These are phyloP conservation scores for Aspergillus felis DNA, from an alignment of 2,329 filamentous ascomycete species.

Conservation along the genomic window DNA sequence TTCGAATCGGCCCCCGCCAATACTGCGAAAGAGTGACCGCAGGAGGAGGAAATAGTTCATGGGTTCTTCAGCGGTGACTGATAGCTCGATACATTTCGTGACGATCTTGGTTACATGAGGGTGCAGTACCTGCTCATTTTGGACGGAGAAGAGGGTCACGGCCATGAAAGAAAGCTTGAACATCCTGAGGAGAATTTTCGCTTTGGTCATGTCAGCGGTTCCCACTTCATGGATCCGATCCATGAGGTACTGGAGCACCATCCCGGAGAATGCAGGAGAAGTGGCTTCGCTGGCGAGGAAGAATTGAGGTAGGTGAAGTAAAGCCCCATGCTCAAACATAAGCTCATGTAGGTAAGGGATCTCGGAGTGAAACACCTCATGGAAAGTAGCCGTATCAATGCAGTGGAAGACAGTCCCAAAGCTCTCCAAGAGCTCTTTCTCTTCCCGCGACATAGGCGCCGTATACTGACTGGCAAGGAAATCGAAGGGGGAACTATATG, in stretches of 20 bases:
- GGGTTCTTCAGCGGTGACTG: conserved; percentile 90
- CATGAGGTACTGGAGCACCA: conserved; percentile 97
- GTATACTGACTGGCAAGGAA: conserved; percentile 94
- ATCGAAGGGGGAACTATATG: conserved; percentile 78
- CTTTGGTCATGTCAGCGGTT: conserved; percentile 84
- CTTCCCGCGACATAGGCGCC: conserved; percentile 88
- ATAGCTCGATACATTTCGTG: conserved; percentile 93
- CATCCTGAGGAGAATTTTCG: conserved; percentile 84
- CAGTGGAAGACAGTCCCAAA: conserved; percentile 99
- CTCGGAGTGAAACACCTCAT: conserved; percentile 96
- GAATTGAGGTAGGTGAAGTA: conserved; percentile 95
- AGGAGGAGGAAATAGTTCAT: conserved; percentile 98
- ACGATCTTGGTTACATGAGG: conserved; percentile 97
- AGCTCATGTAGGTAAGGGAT: conserved; percentile 96
- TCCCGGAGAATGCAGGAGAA: conserved; percentile 93
- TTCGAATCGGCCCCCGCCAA: conserved; percentile 95
- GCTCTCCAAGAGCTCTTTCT: conserved; percentile 94
- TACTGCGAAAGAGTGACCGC: conserved; percentile 89
- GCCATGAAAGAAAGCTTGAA: conserved; percentile 99
- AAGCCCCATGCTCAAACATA: conserved; percentile 92
- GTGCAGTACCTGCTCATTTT: conserved; percentile 92
- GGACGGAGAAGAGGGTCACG: conserved; percentile 87
- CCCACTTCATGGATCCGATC: conserved; percentile 93
- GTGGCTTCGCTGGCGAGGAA: conserved; percentile 98
- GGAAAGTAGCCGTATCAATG: conserved; percentile 96